Evolutionary conservation across 2,329 filamentous ascomycete genomes (phyloP), one percentile per base, ranked within the genome.

Genomic region (Xylariaceae sp.): DNA sequence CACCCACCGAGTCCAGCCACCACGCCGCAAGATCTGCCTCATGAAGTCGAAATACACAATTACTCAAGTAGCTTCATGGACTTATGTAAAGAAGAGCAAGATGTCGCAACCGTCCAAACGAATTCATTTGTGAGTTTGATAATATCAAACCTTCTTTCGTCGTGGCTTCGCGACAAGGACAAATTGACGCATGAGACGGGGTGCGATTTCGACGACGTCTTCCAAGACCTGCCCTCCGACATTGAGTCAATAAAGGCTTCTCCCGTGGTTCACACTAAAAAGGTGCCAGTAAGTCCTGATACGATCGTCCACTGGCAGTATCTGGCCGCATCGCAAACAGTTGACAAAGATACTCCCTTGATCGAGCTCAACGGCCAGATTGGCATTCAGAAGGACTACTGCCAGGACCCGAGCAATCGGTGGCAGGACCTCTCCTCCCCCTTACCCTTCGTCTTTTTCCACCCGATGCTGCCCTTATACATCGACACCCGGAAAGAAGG

Each of bases 401-500:
- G 80, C 48, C 68, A 73, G 9, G 74, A 85, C 38, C 67, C 74
- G 1, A 70, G 71, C 19, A 87, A 85, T 51, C 69, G 79, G 7
- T 88, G 82, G 81, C 66, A 73, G 23, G 81, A 85, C 36, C 62
- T 85, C 9, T 74, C 70, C 11, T 76, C 74, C 3, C 77, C 78
- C 3, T 64, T 80, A 2, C 85, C 85, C 1, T 88, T 88, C 52
- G 84, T 90, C 16, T 87, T 89, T 59, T 90, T 97, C 62, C 89
- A 94, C 55, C 87, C 88, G 1, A 74, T 82, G 42, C 76, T 97
- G 7, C 90, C 90, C 0, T 76, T 98, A 9, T 95, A 89, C 64
- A 92, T 98, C 55, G 92, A 60, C 62, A 92, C 89, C 8, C 76
- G 92, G 43, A 78, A 78, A 59, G 88, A 94, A 66, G 92, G 90